Evolutionary conservation across 805 yeast species (phyloP).

Genomic region (Schizosaccharomyces cryophilus): DNA sequence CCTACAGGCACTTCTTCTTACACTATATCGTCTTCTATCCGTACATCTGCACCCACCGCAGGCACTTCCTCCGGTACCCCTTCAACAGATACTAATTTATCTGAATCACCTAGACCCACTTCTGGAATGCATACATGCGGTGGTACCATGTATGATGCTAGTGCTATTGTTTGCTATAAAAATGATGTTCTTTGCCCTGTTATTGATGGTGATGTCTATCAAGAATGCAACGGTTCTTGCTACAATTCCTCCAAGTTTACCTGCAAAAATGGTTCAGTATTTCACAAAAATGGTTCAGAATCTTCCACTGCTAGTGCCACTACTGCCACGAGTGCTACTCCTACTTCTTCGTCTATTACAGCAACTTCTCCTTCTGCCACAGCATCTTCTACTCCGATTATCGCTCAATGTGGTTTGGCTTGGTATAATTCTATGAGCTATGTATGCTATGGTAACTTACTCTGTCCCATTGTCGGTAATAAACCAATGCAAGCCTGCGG

Average conservation of each 20-base stretch:
- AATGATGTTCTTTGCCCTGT: neutral
- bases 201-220: neutral
- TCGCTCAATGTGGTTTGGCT: neutral
- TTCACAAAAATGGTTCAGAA: neutral
- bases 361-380: neutral
- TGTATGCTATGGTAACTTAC: neutral
- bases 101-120: neutral
- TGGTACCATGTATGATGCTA: neutral
- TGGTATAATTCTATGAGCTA: neutral
- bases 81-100: neutral
- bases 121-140: neutral
- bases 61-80: neutral
- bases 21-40: neutral
- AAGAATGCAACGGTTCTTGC: neutral
- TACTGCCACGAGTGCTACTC: neutral
- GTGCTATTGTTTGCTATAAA: neutral
- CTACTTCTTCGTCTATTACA: neutral
- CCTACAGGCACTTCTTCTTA: neutral
- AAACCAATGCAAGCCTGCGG: neutral
- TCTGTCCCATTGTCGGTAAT: constrained; percentile 2
- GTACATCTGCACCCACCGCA: neutral
- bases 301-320: neutral
- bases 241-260: neutral
- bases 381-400: neutral
- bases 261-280: neutral